These are phyloP conservation scores for Stenogyne calaminthoides DNA, from an alignment of 305 asterid genomes.

Conservation along the genomic window DNA sequence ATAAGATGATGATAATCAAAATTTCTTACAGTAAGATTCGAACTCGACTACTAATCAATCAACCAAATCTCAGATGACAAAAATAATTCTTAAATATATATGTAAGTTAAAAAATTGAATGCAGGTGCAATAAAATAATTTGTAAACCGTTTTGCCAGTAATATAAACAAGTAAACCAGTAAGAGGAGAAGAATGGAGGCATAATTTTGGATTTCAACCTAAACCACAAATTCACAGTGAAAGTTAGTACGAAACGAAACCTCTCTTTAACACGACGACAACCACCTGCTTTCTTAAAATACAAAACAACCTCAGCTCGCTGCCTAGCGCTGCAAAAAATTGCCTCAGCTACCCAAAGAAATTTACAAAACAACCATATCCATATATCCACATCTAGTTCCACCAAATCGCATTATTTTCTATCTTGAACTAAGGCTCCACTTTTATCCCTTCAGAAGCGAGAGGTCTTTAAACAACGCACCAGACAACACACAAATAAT, in stretches of 20 bases:
- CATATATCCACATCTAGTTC: constrained; percentile 62
- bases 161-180: not conserved
- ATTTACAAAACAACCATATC: constrained; percentile 58
- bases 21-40: no score
- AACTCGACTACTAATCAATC: no score
- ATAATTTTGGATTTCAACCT: constrained; percentile 9
- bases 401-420: constrained; percentile 47
- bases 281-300: constrained; percentile 32
- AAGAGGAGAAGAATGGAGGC: constrained; percentile 5
- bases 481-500: constrained; percentile 18
- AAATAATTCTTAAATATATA: no score
- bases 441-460: constrained; percentile 27
- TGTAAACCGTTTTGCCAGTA: not conserved
- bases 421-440: constrained; percentile 38
- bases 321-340: constrained; percentile 81
- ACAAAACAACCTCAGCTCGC: constrained; percentile 56
- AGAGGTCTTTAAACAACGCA: constrained; percentile 19
- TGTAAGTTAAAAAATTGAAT: no score
- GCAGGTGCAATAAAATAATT: not conserved
- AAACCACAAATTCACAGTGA: constrained; percentile 26
- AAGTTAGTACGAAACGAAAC: constrained; percentile 27
- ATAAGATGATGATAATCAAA: no score
- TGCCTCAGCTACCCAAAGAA: constrained; percentile 75
- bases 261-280: constrained; percentile 1
- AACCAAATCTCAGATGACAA: not conserved